These are phyloP conservation scores for Kwoniella dendrophila DNA, from an alignment of 768 basidiomycete species.

Conservation along the genomic window DNA sequence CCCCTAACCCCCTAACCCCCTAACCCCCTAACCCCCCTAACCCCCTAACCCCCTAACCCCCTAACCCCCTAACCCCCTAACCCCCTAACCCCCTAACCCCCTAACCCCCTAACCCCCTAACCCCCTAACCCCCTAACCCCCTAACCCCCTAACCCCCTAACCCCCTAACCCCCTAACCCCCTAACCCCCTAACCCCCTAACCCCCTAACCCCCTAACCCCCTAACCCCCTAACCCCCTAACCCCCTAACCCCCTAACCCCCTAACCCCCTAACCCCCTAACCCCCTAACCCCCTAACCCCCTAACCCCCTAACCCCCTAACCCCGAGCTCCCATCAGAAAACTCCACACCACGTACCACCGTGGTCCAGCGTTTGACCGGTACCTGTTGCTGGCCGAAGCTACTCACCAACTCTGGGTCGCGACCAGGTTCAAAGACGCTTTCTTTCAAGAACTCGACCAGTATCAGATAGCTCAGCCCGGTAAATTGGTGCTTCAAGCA, in stretches of 20 bases:
- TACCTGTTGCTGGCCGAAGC: slow-evolving; percentile 19
- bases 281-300: slow-evolving; percentile 2
- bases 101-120: slow-evolving; percentile 1
- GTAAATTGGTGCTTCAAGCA: slow-evolving; percentile 16
- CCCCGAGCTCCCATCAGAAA: not conserved
- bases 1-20: too few species aligned
- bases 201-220: slow-evolving; percentile 2
- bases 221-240: slow-evolving; percentile 2
- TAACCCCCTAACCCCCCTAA: too few species aligned
- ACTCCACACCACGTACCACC: not conserved
- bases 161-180: not conserved
- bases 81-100: slow-evolving; percentile 2
- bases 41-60: too few species aligned
- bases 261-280: not conserved
- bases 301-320: not conserved
- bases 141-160: not conserved
- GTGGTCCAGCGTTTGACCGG: slow-evolving; percentile 8
- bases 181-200: not conserved
- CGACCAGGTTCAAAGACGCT: slow-evolving; percentile 13
- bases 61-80: too few species aligned
- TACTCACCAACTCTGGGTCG: slow-evolving; percentile 28
- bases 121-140: not conserved
- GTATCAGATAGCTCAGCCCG: slow-evolving; percentile 10
- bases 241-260: not conserved
- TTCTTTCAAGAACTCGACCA: slow-evolving; percentile 9